Percentiles rank a stretch among this genome's conserved stretches.
Conservation (phyloP, 2,329 filamentous ascomycete genomes). For the Sphaerostilbella broomeana region DNA sequence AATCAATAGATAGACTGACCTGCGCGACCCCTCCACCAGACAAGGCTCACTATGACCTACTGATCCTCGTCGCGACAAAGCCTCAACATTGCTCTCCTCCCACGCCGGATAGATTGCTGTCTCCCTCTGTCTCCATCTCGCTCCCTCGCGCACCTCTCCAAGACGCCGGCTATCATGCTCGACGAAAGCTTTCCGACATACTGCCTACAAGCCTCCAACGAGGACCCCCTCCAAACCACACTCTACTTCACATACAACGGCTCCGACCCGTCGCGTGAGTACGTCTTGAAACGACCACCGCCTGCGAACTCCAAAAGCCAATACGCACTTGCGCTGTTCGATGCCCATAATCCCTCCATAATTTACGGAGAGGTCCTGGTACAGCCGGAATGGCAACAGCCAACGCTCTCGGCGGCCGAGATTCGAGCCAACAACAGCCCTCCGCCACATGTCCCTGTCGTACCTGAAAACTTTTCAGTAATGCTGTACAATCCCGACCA, state of each 20-base stretch:
- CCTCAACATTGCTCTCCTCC: too few relatives aligned
- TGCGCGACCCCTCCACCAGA: constrained; percentile 1
- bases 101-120: too few relatives aligned
- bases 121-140: too few relatives aligned
- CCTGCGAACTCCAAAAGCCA: constrained; percentile 66
- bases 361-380: constrained; percentile 83
- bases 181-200: constrained; percentile 88
- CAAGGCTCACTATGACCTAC: background rate
- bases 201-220: constrained; percentile 45
- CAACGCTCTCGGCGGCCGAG: constrained; percentile 73
- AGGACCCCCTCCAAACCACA: constrained; percentile 49
- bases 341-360: constrained; percentile 72
- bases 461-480: constrained; percentile 73
- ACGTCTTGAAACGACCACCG: constrained; percentile 71
- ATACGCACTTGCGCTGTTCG: constrained; percentile 80
- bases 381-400: constrained; percentile 78
- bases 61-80: too few relatives aligned
- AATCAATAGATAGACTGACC: too few relatives aligned
- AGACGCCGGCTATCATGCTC: constrained; percentile 52
- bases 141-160: background rate
- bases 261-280: constrained; percentile 71
- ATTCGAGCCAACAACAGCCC: constrained; percentile 63
- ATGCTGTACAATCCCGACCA: constrained; percentile 94
- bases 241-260: constrained; percentile 64
- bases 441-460: constrained; percentile 52